Percentiles rank a stretch among this genome's conserved stretches.
Conservation (phyloP, 768 basidiomycete species). For the Rhodotorula taiwanensis region DNA sequence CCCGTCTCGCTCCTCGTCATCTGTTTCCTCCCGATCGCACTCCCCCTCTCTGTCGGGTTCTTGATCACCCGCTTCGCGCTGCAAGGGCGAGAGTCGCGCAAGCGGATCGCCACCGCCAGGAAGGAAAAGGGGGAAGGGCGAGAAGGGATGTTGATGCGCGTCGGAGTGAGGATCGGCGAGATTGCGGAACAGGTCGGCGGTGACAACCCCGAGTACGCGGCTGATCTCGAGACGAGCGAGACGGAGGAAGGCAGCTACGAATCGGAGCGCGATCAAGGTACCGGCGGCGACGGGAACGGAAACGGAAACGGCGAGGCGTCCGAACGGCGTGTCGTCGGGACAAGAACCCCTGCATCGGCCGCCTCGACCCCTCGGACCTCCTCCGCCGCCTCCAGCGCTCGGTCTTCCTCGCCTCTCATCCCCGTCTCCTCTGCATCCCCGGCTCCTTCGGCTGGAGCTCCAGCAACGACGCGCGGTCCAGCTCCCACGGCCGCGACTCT, state of each 20-base stretch:
- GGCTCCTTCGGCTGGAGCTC: not conserved
- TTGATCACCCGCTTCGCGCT: constrained; percentile 54
- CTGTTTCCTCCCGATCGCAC: constrained; percentile 24
- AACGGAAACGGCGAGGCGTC: not conserved
- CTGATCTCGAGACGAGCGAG: not conserved
- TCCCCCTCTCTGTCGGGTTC: constrained; percentile 28
- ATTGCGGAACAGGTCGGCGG: constrained; percentile 22
- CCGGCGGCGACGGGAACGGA: not conserved
- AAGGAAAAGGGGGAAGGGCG: constrained; percentile 9
- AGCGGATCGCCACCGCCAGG: constrained; percentile 56
- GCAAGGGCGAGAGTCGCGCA: constrained; percentile 56
- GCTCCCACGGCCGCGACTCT: not conserved
- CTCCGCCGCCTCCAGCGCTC: not conserved
- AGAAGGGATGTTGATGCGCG: constrained; percentile 25
- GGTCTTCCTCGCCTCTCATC: not conserved
- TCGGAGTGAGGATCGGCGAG: constrained; percentile 26
- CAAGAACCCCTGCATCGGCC: not conserved
- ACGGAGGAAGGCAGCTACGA: not conserved
- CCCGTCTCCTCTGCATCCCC: not conserved
- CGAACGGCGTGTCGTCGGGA: not conserved
- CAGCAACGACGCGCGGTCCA: not conserved
- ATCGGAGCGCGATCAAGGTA: constrained; percentile 3
- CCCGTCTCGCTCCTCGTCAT: constrained; percentile 43
- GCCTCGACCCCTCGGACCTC: not conserved
- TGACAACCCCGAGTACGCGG: constrained; percentile 31